phyloP scores from a whole-genome alignment of 2,329 filamentous ascomycete genomes.

The Venturia pyrina region DNA sequence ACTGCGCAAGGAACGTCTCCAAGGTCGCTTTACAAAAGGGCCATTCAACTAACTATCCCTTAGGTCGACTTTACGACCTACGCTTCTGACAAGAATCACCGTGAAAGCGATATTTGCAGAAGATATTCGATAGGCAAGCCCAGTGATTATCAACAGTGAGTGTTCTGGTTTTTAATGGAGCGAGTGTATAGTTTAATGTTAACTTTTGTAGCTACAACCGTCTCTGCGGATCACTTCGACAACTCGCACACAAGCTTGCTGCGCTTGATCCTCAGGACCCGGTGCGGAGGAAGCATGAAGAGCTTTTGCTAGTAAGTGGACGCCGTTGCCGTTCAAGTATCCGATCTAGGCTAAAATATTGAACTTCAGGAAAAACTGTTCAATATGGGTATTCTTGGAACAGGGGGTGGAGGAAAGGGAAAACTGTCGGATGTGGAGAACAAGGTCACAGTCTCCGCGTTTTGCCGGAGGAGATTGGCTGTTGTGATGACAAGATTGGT shows the following conservation, averaged over 20 bases:
- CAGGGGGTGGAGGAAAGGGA: constrained; percentile 52
- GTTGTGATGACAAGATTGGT: constrained; percentile 83
- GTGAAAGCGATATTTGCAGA: constrained; percentile 67
- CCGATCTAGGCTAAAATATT: neutral
- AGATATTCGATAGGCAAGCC: constrained; percentile 89
- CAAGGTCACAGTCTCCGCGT: constrained; percentile 77
- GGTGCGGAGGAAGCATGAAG: constrained; percentile 73
- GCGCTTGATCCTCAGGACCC: constrained; percentile 70
- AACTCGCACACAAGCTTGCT: constrained; percentile 80
- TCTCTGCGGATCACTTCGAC: constrained; percentile 57
- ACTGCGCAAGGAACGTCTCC: constrained; percentile 57
- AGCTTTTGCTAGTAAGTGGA: constrained; percentile 50
- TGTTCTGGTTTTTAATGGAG: constrained; percentile 51
- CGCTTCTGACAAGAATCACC: constrained; percentile 79
- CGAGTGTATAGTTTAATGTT: constrained; percentile 3
- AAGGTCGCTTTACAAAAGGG: neutral
- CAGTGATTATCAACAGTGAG: constrained; percentile 57
- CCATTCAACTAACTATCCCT: neutral
- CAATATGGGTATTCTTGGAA: constrained; percentile 78
- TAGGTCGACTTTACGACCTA: constrained; percentile 74
- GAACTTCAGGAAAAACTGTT: constrained; percentile 63
- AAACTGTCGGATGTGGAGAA: constrained; percentile 65
- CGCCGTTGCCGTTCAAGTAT: constrained; percentile 31
- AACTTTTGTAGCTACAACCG: constrained; percentile 29
- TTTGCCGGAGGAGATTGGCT: constrained; percentile 72